Conservation (phyloP, 345 rosid genomes). For the Excoecaria agallocha region DNA sequence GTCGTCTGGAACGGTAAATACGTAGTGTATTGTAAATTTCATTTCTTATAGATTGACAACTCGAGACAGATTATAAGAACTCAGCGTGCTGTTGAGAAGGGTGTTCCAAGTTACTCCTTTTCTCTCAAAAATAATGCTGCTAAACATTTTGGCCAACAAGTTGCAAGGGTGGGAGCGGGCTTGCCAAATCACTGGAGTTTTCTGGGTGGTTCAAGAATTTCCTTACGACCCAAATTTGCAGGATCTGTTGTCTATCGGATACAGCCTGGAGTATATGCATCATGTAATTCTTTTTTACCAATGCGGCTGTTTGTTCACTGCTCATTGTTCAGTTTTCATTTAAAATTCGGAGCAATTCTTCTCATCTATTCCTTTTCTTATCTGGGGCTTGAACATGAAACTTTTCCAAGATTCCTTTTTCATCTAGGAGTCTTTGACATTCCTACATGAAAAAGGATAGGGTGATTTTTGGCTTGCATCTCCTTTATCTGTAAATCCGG, state of each 20-base stretch:
- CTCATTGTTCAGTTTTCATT: neutral
- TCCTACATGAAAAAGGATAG: neutral
- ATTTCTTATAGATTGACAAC: constrained; percentile 36
- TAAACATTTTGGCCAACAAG: neutral
- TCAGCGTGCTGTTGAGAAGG: constrained; percentile 17
- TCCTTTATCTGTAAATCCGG: no score
- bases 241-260: constrained; percentile 27
- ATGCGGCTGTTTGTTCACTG: neutral
- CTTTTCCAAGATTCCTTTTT: no score
- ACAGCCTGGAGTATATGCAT: constrained; percentile 47
- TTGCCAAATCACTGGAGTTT: constrained; percentile 50
- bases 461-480: no score
- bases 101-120: constrained; percentile 29
- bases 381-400: no score
- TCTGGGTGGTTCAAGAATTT: constrained; percentile 53
- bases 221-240: constrained; percentile 27
- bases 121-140: constrained; percentile 25
- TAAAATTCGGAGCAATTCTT: neutral
- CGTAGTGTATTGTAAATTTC: neutral
- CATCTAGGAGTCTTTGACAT: neutral
- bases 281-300: constrained; percentile 50
- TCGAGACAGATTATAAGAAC: constrained; percentile 28
- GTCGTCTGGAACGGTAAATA: neutral
- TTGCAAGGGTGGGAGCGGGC: constrained; percentile 29
- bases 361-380: neutral